Evolutionary conservation across 1,284 basidiomycete genomes (phyloP), one percentile per base, ranked within the genome.

Genomic region (Fomes fomentarius): DNA sequence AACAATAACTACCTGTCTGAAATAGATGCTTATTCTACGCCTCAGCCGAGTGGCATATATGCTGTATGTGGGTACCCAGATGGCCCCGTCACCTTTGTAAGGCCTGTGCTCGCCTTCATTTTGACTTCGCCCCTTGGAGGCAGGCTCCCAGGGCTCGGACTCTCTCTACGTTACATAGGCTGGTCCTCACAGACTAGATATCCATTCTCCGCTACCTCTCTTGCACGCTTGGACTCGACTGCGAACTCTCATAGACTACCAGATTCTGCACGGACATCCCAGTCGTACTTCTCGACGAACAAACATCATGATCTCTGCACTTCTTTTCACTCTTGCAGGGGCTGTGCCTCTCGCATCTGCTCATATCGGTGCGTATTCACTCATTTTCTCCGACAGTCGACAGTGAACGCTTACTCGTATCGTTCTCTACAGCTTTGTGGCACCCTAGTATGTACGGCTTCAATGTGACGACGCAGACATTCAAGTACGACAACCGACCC

Each of bases 401-500:
- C 30, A 37, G 34, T 19, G 14, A n/a, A 4, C 11, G 12, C n/a
- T n/a, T 39, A 15, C 19, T 19, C n/a, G 15, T 21, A 28, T n/a
- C 11, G 6, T 5, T 22, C 5, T 11, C 21, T 26, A 15, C 50
- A 69, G 70, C 63, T 26, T 51, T 73, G 8, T 73, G 50, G 47
- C 64, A 71, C 49, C 62, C 65, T 3, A 64, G 65, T 55, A 74
- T 74, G 68, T 74, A 57, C 61, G 82, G 83, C 17, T 84, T 83
- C 70, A 83, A 84, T 55, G 79, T 82, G 6, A 81, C 12, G 66
- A 68, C 15, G 55, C 73, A 42, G 76, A 74, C 2, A 79, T 75
- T 49, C 59, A 72, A 2, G n/a, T 81, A 81, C 64, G 81, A 83
- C 63, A 81, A 82, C 61, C 77, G 75, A 1, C 74, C 75, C 15